Conservation (phyloP, 371 early-diverging fungal species). For the Rhizopus stolonifer region DNA sequence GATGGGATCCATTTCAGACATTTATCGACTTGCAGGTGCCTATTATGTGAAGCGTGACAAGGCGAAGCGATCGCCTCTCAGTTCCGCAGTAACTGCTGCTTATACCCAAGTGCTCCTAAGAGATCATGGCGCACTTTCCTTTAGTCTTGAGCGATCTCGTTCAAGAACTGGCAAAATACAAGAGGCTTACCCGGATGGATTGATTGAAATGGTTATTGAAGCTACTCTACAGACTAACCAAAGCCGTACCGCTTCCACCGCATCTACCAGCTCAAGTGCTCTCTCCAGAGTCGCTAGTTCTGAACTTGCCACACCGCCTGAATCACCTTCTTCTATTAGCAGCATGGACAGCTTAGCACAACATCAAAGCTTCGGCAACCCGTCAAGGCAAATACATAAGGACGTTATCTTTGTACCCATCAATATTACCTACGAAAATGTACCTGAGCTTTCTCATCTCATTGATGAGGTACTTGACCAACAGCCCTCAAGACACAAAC, state of each 20-base stretch:
- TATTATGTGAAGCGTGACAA: conserved; percentile 48
- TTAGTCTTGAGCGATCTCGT: conserved; percentile 39
- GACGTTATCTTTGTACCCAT: conserved; percentile 50
- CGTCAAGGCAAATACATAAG: conserved; percentile 18
- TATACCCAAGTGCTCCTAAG: conserved; percentile 47
- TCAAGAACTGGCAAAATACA: conserved; percentile 49
- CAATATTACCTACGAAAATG: conserved; percentile 49
- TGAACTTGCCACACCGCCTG: conserved; percentile 35
- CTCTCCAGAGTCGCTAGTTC: conserved; percentile 19
- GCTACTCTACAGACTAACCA: conserved; percentile 49
- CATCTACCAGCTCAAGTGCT: conserved; percentile 8
- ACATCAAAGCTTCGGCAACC: not conserved
- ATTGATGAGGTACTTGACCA: conserved; percentile 49
- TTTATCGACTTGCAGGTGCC: conserved; percentile 47
- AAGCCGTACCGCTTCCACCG: conserved; percentile 9
- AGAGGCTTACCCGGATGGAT: conserved; percentile 41
- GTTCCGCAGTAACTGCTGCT: conserved; percentile 49
- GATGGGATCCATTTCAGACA: conserved; percentile 47
- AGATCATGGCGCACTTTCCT: conserved; percentile 46
- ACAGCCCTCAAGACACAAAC: conserved; percentile 18
- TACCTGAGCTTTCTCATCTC: conserved; percentile 43
- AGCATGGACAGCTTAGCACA: conserved; percentile 32
- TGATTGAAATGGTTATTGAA: conserved; percentile 51
- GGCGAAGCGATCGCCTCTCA: conserved; percentile 40
- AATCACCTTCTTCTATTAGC: conserved; percentile 34